phyloP scores from a whole-genome alignment of 139 green algal genomes.

The Tetradesmus lagerheimii region DNA sequence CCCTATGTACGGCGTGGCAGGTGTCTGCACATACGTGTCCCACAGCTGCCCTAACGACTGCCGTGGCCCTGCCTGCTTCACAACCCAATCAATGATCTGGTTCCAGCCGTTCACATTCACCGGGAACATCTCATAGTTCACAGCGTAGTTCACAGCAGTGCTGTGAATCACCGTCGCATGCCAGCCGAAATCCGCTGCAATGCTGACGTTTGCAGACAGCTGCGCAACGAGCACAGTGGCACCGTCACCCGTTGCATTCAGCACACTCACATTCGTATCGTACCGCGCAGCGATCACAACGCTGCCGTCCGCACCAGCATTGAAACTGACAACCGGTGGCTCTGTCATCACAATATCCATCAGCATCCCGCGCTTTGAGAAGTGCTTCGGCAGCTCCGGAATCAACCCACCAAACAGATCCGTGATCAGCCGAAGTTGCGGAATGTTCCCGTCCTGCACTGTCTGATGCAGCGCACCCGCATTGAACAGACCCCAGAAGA shows the following conservation, averaged over 20 bases:
- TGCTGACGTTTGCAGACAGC: constrained; percentile 41
- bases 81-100: constrained; percentile 41
- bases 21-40: constrained; percentile 46
- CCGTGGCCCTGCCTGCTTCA: constrained; percentile 44
- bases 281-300: constrained; percentile 26
- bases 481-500: constrained; percentile 45
- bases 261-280: constrained; percentile 41
- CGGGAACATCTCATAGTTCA: not conserved
- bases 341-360: constrained; percentile 33
- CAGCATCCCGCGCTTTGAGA: constrained; percentile 37
- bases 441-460: constrained; percentile 49
- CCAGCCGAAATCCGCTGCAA: constrained; percentile 46
- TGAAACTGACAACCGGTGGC: not conserved
- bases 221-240: constrained; percentile 28
- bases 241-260: constrained; percentile 32
- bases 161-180: constrained; percentile 13
- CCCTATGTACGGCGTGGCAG: constrained; percentile 35
- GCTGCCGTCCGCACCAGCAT: not conserved
- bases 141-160: constrained; percentile 39
- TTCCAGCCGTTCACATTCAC: constrained; percentile 44
- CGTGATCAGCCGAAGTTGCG: constrained; percentile 47
- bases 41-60: constrained; percentile 25
- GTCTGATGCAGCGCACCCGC: constrained; percentile 14
- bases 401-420: constrained; percentile 48
- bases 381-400: constrained; percentile 43